A percentile compares a stretch with the other conserved stretches of the same genome.
Conservation (phyloP, 2,329 filamentous ascomycete genomes). For the Fusarium sp. region DNA sequence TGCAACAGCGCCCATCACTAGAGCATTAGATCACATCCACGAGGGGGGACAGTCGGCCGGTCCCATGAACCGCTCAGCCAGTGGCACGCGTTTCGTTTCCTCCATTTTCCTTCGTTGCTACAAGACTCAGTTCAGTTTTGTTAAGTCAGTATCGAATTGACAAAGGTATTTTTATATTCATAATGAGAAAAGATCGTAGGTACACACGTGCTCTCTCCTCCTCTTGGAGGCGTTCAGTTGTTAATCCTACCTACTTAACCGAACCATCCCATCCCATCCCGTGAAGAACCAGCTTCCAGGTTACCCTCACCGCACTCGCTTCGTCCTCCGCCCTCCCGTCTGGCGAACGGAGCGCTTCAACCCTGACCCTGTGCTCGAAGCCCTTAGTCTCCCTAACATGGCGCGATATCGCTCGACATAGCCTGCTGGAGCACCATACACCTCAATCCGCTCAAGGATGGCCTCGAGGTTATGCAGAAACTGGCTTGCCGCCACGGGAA, state of each 20-base stretch:
- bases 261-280: not conserved
- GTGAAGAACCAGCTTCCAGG: not conserved
- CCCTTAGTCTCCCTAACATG: conserved; percentile 46
- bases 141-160: not conserved
- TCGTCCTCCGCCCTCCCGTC: conserved; percentile 41
- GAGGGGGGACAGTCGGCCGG: not conserved
- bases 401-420: conserved; percentile 51
- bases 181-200: conserved; percentile 1
- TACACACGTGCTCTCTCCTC: not conserved
- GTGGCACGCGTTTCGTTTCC: not conserved
- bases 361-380: conserved; percentile 40
- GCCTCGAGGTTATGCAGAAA: conserved; percentile 53
- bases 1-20: not conserved
- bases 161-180: conserved; percentile 8
- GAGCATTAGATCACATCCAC: not conserved
- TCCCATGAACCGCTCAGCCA: not conserved
- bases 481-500: conserved; percentile 57
- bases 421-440: conserved; percentile 47
- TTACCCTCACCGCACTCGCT: conserved; percentile 48
- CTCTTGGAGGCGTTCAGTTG: not conserved
- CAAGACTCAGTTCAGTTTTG: not conserved
- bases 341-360: conserved; percentile 48
- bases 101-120: not conserved
- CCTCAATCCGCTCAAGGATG: conserved; percentile 46
- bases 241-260: not conserved